These are phyloP conservation scores for Hamigera avellanea DNA, from an alignment of 495 filamentous ascomycete genomes.

Conservation along the genomic window DNA sequence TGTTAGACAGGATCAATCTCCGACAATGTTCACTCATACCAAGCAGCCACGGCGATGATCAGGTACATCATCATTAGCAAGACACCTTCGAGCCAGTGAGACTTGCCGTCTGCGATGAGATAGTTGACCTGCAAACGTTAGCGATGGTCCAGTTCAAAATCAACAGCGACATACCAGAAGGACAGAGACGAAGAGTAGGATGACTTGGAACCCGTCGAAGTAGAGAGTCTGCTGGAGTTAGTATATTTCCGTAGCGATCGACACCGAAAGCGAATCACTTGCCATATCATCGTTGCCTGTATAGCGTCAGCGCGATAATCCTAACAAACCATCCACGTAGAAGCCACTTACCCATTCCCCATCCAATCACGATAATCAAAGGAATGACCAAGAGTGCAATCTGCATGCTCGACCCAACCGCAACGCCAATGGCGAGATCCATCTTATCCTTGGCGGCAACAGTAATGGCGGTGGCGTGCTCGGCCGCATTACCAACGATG, in stretches of 20 bases:
- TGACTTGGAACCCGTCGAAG: slow-evolving; percentile 76
- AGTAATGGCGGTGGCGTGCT: slow-evolving; percentile 79
- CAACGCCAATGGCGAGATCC: slow-evolving; percentile 78
- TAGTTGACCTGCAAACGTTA: slow-evolving; percentile 52
- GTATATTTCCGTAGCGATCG: neutral
- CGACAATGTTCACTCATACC: slow-evolving; percentile 28
- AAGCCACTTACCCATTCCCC: slow-evolving; percentile 65
- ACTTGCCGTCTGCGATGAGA: slow-evolving; percentile 54
- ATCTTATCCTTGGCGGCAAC: slow-evolving; percentile 86
- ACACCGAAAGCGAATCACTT: neutral
- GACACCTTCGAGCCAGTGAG: slow-evolving; percentile 63
- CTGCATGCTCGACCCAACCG: slow-evolving; percentile 79
- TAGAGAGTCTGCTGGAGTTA: slow-evolving; percentile 49
- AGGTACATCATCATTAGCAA: slow-evolving; percentile 61
- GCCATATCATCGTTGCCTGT: slow-evolving; percentile 27
- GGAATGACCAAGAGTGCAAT: slow-evolving; percentile 73
- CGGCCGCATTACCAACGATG: slow-evolving; percentile 84
- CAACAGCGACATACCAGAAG: slow-evolving; percentile 36
- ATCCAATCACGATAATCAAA: slow-evolving; percentile 66
- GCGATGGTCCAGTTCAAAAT: neutral
- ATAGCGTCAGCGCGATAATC: no score
- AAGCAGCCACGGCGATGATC: slow-evolving; percentile 54
- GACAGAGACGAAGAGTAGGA: slow-evolving; percentile 66
- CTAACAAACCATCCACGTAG: no score
- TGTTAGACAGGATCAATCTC: neutral